Percentiles rank a stretch among this genome's conserved stretches.
Conservation (phyloP, 139 green algal species). For the Micractinium conductrix region DNA sequence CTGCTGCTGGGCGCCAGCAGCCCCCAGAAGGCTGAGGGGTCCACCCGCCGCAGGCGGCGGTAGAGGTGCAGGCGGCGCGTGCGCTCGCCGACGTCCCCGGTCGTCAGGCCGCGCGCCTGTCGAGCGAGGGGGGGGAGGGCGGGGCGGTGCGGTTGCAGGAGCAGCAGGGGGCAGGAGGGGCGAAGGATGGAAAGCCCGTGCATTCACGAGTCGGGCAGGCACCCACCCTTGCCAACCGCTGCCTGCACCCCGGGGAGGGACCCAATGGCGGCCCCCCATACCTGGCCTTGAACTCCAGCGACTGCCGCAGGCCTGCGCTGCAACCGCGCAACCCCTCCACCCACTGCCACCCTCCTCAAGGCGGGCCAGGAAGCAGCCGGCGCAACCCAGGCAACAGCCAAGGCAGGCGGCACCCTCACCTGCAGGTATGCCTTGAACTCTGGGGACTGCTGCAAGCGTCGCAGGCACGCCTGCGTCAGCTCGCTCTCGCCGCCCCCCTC, state of each 20-base stretch:
- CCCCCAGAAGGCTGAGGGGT: slow-evolving; percentile 1
- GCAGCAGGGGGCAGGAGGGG: background rate
- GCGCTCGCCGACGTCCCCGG: slow-evolving; percentile 1
- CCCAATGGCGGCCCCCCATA: no score
- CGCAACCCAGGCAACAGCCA: background rate
- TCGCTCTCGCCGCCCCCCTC: slow-evolving; percentile 21
- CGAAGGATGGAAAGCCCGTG: no score
- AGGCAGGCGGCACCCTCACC: background rate
- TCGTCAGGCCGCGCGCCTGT: slow-evolving; percentile 14
- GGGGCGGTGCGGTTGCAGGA: background rate
- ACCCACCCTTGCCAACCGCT: no score
- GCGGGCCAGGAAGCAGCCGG: no score
- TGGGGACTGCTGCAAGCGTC: slow-evolving; percentile 21
- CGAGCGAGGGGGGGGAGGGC: background rate
- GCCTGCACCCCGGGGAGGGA: no score
- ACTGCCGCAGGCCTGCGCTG: background rate
- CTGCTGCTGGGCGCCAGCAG: slow-evolving; percentile 15
- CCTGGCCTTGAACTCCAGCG: no score
- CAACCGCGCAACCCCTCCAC: no score
- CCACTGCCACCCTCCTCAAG: no score
- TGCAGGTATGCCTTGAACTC: slow-evolving; percentile 27
- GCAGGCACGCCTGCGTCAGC: slow-evolving; percentile 13
- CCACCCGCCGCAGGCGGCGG: slow-evolving; percentile 23
- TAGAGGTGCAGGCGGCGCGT: slow-evolving; percentile 20
- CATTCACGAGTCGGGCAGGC: no score